Base-by-base conservation (phyloP, 176 grass and related monocot species). In the Phyllostachys edulis region DNA sequence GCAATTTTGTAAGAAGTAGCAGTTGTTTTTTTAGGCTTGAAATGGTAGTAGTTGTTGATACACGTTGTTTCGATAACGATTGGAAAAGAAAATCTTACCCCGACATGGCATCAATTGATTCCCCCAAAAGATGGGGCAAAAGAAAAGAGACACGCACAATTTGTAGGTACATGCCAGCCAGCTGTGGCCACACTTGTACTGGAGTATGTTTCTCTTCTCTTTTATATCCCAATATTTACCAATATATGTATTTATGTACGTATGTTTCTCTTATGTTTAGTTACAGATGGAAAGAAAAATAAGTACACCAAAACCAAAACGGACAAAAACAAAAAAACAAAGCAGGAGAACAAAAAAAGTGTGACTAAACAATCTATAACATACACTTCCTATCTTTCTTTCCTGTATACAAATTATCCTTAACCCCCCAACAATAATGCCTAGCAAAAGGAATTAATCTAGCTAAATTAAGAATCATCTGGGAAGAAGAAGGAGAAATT, bases 391-490 rank as follows among this genome's bases (percentile, higher is more conserved):
- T 87, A 90, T 68, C 65, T 91, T 89, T 89, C 84, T 89, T 90
- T 85, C 78, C 75, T 91, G 87, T 93, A 90, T 95, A 92, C 86
- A 92, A 84, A 90, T 90, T 82, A 84, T 77, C 81, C 81, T 80
- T 77, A 83, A 81, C 82, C 93, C 73, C 87, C 79, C 84, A 90
- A 90, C 85, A 90, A 84, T 90, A 93, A 86, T 86, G 86, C 84
- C 86, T 92, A 90, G 79, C 85, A 81, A 88, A 92, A 92, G 93
- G 85, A 95, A 95, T 85, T 88, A 91, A 88, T 70, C 86, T 91
- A 91, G 85, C 85, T 92, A 90, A 92, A 84, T 94, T 87, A 83
- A 80, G 76, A 85, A 95, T 82, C 86, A 90, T 92, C 73, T 79
- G 52, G 78, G 71, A 81, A 61, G 76, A 87, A 79, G 89, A 77